Conservation (phyloP, 1,284 basidiomycete species). For the Trichosporon asahii region DNA sequence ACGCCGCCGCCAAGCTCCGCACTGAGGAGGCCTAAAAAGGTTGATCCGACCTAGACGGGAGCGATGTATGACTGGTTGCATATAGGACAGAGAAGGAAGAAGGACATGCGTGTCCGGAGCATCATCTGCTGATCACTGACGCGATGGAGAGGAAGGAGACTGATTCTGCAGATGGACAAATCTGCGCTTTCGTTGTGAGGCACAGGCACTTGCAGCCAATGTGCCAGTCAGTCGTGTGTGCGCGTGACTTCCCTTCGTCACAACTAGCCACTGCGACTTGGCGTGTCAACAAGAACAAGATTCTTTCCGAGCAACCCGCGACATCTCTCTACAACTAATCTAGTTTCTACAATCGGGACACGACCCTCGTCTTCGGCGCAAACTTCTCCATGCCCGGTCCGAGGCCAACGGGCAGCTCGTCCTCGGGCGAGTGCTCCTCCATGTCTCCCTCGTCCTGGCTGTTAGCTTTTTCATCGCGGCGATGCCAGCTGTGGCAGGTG, state of each 20-base stretch:
- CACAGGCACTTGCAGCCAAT: background rate
- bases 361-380: constrained; percentile 20
- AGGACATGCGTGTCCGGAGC: constrained; percentile 6
- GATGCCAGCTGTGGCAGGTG: background rate
- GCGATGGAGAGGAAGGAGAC: background rate
- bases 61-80: constrained; percentile 28
- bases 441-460: constrained; percentile 37
- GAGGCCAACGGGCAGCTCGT: constrained; percentile 46
- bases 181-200: background rate
- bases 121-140: background rate
- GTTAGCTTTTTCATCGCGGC: background rate
- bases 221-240: background rate
- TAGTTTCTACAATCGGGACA: constrained; percentile 10
- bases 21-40: constrained; percentile 72
- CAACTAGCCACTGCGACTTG: background rate
- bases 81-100: constrained; percentile 17
- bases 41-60: constrained; percentile 10
- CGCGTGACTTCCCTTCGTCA: background rate
- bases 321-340: background rate
- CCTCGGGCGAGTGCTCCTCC: constrained; percentile 32
- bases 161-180: background rate
- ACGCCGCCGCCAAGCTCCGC: constrained; percentile 89
- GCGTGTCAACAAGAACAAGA: background rate
- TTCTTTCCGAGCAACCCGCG: background rate
- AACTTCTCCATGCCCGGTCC: constrained; percentile 42